Evolutionary conservation across 345 rosid species (phyloP).

Genomic region (Populus tremula): DNA sequence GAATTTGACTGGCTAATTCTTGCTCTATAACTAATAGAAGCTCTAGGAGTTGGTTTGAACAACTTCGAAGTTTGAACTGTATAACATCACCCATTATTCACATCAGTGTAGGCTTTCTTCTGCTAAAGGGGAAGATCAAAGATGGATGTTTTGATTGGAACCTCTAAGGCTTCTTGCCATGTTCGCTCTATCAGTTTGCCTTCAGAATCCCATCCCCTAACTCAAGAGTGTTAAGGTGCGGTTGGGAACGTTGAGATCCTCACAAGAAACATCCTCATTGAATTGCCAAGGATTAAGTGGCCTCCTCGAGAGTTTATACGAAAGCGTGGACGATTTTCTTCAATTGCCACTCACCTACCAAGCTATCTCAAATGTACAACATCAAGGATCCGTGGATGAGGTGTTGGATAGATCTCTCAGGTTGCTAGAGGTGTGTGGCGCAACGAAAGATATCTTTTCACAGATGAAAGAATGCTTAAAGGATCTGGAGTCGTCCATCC

Average conservation of each 20-base stretch:
- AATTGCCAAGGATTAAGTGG: background rate
- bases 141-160: background rate
- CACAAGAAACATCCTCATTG: background rate
- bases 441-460: background rate
- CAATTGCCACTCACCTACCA: background rate
- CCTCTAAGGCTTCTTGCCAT: slow-evolving; percentile 4
- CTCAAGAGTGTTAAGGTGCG: slow-evolving; percentile 26
- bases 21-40: background rate
- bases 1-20: background rate
- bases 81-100: no score
- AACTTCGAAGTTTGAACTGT: background rate
- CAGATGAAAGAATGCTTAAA: background rate
- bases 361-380: background rate
- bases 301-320: background rate
- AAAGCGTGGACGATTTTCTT: background rate
- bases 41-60: background rate
- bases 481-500: background rate
- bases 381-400: background rate
- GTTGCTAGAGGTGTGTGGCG: background rate
- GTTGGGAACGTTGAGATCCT: slow-evolving; percentile 22
- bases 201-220: slow-evolving; percentile 29
- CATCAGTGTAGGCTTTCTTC: background rate
- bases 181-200: slow-evolving; percentile 42
- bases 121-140: background rate
- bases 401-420: background rate